Evolutionary conservation across 192 early-diverging fungal genomes (phyloP).

Genomic region (Coemansia sp.): DNA sequence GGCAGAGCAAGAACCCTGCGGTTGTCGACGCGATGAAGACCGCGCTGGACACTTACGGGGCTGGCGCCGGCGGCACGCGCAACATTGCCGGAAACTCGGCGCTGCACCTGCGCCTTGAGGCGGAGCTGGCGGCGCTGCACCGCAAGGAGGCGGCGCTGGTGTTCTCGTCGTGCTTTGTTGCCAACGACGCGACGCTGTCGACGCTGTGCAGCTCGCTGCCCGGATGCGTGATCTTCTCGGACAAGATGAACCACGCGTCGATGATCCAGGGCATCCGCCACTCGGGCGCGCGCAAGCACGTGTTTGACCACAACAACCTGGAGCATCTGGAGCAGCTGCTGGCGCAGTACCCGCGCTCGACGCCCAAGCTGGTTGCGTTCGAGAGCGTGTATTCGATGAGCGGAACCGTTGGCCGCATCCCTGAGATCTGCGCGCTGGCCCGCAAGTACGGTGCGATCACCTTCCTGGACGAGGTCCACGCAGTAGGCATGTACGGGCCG

Average conservation of each 20-base stretch:
- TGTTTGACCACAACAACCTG: constrained; percentile 94
- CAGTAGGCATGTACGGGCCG: constrained; percentile 98
- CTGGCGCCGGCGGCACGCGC: constrained; percentile 97
- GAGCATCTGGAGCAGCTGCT: constrained; percentile 84
- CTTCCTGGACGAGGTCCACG: constrained; percentile 96
- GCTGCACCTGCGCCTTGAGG: constrained; percentile 88
- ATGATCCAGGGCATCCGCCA: constrained; percentile 98
- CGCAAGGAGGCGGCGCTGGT: constrained; percentile 88
- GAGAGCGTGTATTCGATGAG: constrained; percentile 99
- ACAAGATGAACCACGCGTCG: constrained; percentile 94
- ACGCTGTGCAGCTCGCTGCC: constrained; percentile 87
- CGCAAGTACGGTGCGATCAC: constrained; percentile 96
- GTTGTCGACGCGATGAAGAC: constrained; percentile 90
- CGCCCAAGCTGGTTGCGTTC: constrained; percentile 94
- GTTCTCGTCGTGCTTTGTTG: constrained; percentile 97
- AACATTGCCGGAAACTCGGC: constrained; percentile 99
- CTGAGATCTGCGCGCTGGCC: constrained; percentile 83
- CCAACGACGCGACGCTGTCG: constrained; percentile 94
- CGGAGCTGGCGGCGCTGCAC: constrained; percentile 89
- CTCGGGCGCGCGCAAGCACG: constrained; percentile 81
- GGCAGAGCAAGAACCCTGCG: constrained; percentile 86
- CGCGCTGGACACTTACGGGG: constrained; percentile 93
- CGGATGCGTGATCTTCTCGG: constrained; percentile 91
- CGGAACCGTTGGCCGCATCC: constrained; percentile 89
- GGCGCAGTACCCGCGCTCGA: constrained; percentile 72